Conservation (phyloP, 768 basidiomycete species). For the Lanmaoa rubissima region DNA sequence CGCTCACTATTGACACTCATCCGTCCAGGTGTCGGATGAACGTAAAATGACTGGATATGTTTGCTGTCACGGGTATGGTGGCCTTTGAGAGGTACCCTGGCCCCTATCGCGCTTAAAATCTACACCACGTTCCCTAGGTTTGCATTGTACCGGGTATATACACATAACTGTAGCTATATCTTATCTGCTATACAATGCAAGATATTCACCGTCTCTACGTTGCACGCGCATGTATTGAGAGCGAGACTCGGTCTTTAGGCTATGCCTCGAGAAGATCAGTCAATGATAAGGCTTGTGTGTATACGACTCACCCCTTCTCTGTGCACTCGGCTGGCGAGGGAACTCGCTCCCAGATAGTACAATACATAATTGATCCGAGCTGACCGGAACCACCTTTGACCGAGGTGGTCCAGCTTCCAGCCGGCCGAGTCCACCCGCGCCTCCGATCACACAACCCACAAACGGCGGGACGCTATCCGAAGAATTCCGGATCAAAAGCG, state of each 20-base stretch:
- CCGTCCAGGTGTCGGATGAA: constrained; percentile 17
- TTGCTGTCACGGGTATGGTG: not conserved
- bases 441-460: too few relatives aligned
- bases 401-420: too few relatives aligned
- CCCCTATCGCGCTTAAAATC: not conserved
- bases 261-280: too few relatives aligned
- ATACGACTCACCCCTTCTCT: too few relatives aligned
- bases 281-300: too few relatives aligned
- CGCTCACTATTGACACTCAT: constrained; percentile 1
- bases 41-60: not conserved
- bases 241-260: too few relatives aligned
- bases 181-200: constrained; percentile 1
- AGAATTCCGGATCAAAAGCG: too few relatives aligned
- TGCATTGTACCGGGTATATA: not conserved
- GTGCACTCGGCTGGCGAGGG: too few relatives aligned
- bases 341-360: too few relatives aligned
- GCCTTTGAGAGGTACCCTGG: constrained; percentile 16
- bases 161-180: not conserved
- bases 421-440: too few relatives aligned
- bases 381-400: not conserved
- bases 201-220: not conserved
- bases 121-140: not conserved
- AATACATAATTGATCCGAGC: too few relatives aligned
- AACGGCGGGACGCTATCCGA: too few relatives aligned
- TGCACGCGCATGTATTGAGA: not conserved